Evolutionary conservation across 179 eudicot genomes (phyloP).

Genomic region (Beta lomatogona): DNA sequence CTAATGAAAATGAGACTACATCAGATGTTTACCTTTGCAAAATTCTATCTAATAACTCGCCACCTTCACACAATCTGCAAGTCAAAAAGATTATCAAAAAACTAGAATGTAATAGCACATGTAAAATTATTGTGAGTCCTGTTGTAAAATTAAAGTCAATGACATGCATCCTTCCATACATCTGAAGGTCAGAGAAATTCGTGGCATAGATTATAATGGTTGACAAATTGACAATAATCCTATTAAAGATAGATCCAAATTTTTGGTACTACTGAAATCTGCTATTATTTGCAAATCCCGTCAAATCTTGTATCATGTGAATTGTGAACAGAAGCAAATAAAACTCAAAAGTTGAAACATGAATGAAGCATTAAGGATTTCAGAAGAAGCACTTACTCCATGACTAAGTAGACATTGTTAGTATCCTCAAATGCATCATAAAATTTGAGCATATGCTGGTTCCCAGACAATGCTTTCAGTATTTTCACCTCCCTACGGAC

Average conservation of each 20-base stretch:
- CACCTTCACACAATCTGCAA: conserved; percentile 95
- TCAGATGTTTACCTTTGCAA: conserved; percentile 65
- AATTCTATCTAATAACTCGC: conserved; percentile 88
- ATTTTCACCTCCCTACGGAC: conserved; percentile 97
- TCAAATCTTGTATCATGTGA: not conserved
- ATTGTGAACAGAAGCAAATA: not conserved
- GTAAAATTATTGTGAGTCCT: not conserved
- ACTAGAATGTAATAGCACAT: not conserved
- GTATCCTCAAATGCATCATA: conserved; percentile 90
- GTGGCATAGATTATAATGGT: not conserved
- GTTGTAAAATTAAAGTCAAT: not conserved
- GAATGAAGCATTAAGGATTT: not conserved
- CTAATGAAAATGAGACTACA: not conserved
- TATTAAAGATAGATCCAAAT: not conserved
- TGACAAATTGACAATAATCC: not conserved
- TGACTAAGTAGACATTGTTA: conserved; percentile 77
- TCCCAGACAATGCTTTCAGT: conserved; percentile 90
- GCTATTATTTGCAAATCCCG: not conserved
- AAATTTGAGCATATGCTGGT: conserved; percentile 75
- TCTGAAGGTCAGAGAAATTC: not conserved
- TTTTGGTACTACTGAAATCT: not conserved
- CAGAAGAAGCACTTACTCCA: conserved; percentile 70
- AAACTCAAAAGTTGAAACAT: not conserved
- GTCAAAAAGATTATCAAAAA: conserved; percentile 10
- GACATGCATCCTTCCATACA: not conserved